Base-by-base conservation (phyloP, 352 stramenopile species). In the Globisporangium perplexum region DNA sequence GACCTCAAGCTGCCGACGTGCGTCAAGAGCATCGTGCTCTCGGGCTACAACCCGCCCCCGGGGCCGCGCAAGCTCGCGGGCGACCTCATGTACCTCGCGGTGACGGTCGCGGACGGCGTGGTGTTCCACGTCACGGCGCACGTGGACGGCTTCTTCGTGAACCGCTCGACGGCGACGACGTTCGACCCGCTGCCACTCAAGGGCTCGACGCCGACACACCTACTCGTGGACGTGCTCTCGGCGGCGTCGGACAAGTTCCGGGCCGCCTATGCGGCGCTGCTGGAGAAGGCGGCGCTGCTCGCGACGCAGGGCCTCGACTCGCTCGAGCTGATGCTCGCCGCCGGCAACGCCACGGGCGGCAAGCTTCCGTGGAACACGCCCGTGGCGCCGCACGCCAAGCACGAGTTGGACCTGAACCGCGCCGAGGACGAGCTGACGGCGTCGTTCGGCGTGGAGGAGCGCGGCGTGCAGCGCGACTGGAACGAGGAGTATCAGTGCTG, bases 401-500 rank as follows among this genome's bases (percentile, higher is more conserved):
- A 88, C 64, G 64, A 62, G 36, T 91, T 88, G 59, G 88, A 97
- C 65, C 51, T 77, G 24, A 84, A 88, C 51, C 86, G 90, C 26
- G 86, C 89, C 2, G 91, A 98, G 53, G 88, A 98, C 53, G 90
- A 97, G 44, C 66, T 98, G 41, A 90, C 73, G 31, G 73, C 78
- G 35, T 86, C 77, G 4, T 97, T 92, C 53, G 95, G 95, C 39
- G 88, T 98, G 69, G 93, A 98, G 39, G 85, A 96, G 54, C 84
- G 74, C 55, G 96, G 96, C 30, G 83, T 94, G 15, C 55, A 95
- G 39, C 86, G 95, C 43, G 96, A 98, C 72, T 98, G 96, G 96
- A 98, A 98, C 61, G 96, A 98, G 52, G 96, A 98, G 65, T 94
- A 98, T 50, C 96, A 98, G 65, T 91, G 84, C 71, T 94, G 84